Evolutionary conservation across 148 eudicot species (phyloP).

Genomic region (Chenopodium formosanum): DNA sequence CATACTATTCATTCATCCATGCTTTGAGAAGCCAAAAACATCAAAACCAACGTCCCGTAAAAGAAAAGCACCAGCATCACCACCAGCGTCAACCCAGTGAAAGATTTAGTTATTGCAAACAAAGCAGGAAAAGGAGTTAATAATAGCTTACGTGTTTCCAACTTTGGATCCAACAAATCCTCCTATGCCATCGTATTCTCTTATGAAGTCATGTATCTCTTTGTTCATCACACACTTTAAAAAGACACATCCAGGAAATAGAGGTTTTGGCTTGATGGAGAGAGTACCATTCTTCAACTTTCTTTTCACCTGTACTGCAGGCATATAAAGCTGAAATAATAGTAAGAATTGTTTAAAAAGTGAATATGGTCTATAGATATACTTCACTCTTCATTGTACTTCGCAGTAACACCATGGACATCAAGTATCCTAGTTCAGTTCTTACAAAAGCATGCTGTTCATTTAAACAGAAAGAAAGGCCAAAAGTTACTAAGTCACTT

Average conservation of each 20-base stretch:
- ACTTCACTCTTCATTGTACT: conserved; percentile 1
- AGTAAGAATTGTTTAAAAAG: conserved; percentile 19
- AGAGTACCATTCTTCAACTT: conserved; percentile 73
- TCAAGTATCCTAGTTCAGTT: not conserved
- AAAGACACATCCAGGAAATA: conserved; percentile 79
- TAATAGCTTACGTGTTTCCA: conserved; percentile 77
- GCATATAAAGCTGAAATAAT: conserved; percentile 67
- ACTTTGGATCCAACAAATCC: conserved; percentile 83
- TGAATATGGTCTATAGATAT: not conserved
- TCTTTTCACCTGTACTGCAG: conserved; percentile 67
- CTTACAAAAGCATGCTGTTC: not conserved
- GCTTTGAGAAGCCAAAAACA: not conserved
- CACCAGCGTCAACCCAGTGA: not conserved
- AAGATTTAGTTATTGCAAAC: not conserved
- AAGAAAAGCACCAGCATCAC: not conserved
- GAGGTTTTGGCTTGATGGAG: conserved; percentile 69
- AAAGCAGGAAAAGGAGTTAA: not conserved
- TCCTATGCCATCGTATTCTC: conserved; percentile 70
- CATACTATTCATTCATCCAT: not conserved
- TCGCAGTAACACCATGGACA: not conserved
- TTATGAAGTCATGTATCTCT: conserved; percentile 82
- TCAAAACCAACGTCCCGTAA: not conserved
- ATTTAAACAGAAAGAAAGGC: not conserved
- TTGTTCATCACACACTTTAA: conserved; percentile 76
- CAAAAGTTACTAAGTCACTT: not conserved